Evolutionary conservation across 2,329 filamentous ascomycete genomes (phyloP), one percentile per base, ranked within the genome.

Genomic region (Fusarium napiforme): DNA sequence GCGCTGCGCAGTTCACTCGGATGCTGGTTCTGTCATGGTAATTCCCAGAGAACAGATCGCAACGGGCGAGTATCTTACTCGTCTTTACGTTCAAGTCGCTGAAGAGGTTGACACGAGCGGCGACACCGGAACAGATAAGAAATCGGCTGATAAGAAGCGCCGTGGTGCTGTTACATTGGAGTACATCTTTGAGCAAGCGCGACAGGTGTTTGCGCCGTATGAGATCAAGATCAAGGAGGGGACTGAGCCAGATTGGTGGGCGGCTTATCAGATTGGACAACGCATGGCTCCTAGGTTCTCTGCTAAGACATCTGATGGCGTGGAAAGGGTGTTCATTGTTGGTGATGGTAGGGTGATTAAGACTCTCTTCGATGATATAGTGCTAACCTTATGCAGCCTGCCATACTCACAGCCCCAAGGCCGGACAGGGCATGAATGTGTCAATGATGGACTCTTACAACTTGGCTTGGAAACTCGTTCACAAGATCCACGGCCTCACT

Each of bases 371-470:
- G 5, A 5, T 18, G 23, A 5, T 2, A 18, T 12, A 5, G 15
- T 30, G 6, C 55, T 67, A n/a, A 68, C 2, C 2, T 5, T 5
- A 2, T 2, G 2, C 15, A 69, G 66, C 66, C 2, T 69, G 66
- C 5, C 66, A 69, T 12, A 69, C 66, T 7, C 66, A 69, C 16
- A 69, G 66, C 7, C 66, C 66, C 0, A 69, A 69, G n/a, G 66
- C 66, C 3, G 66, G 66, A 1, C 66, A 69, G 11, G 66, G 66
- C 7, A 69, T 69, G 66, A 69, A 69, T 5, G 66, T 69, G 4
- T 69, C 66, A 0, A 69, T 69, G 66, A 69, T 69, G 66, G 66
- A 69, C 12, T 69, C 66, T 1, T 69, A 63, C 21, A 69, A 69
- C 9, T 32, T 69, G 2, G 64, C 66, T 7, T 69, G 66, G 66